Evolutionary conservation across 2,329 filamentous ascomycete genomes (phyloP).

Genomic region (Xylariomycetidae sp.): DNA sequence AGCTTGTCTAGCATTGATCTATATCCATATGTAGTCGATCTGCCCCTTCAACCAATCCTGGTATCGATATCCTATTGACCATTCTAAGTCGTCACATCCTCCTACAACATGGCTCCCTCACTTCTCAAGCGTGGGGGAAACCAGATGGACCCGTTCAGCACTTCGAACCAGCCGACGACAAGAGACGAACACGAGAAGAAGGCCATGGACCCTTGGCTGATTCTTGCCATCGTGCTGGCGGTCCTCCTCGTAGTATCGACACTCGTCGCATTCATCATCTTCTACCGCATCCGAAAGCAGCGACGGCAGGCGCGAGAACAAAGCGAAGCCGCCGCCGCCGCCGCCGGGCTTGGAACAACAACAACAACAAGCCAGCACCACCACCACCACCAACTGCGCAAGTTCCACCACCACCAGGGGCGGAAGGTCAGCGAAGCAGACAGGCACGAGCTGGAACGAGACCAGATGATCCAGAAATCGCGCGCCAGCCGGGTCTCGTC

Average conservation of each 20-base stretch:
- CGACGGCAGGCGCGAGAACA: constrained; percentile 6
- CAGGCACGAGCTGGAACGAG: constrained; percentile 22
- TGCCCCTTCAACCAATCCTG: no score
- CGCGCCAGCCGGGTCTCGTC: constrained; percentile 22
- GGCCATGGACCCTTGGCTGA: constrained; percentile 19
- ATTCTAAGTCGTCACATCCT: no score
- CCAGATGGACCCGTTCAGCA: no score
- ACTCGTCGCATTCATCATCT: constrained; percentile 14
- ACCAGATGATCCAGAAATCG: constrained; percentile 27
- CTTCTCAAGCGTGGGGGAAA: no score
- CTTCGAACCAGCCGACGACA: not conserved
- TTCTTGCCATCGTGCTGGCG: constrained; percentile 19
- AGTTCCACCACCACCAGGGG: constrained; percentile 4
- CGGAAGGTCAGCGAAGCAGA: constrained; percentile 14
- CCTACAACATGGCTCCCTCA: no score
- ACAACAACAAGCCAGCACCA: constrained; percentile 1
- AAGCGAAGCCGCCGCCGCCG: not conserved
- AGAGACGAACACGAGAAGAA: no score
- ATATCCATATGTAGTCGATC: no score
- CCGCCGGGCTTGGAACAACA: no score
- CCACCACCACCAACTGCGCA: no score
- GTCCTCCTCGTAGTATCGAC: constrained; percentile 15
- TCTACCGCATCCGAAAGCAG: constrained; percentile 14
- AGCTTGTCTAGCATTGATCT: no score
- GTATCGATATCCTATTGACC: no score